Evolutionary conservation across 768 basidiomycete genomes (phyloP).

Genomic region (Tylopilus felleus): DNA sequence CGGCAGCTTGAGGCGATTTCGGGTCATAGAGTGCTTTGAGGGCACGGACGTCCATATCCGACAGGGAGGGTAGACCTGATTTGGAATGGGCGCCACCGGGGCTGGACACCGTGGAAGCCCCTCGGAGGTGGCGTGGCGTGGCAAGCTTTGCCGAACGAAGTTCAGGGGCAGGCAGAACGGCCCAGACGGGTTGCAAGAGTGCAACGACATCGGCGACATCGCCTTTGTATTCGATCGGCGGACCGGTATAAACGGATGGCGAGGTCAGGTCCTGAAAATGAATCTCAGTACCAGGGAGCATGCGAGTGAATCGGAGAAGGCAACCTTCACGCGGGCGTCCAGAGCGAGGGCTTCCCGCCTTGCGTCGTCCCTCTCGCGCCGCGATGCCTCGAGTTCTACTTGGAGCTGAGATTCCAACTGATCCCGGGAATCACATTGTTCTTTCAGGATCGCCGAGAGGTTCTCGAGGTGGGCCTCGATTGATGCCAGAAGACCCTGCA

Average conservation of each 20-base stretch:
- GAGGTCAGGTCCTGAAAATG: constrained; percentile 23
- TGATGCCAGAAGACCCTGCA: constrained; percentile 47
- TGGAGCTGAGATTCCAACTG: constrained; percentile 54
- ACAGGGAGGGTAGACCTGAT: constrained; percentile 51
- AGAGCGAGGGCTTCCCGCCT: constrained; percentile 39
- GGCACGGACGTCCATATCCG: constrained; percentile 82
- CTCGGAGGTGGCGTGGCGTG: constrained; percentile 46
- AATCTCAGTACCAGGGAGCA: not conserved
- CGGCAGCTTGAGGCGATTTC: constrained; percentile 30
- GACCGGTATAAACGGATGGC: constrained; percentile 23
- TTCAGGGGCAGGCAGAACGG: constrained; percentile 79
- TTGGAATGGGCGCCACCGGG: constrained; percentile 29
- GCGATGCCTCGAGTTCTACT: constrained; percentile 52
- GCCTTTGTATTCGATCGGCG: constrained; percentile 31
- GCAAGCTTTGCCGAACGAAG: constrained; percentile 66
- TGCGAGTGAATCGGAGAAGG: not conserved
- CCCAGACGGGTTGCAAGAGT: constrained; percentile 73
- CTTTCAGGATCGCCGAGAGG: constrained; percentile 44
- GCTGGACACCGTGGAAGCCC: constrained; percentile 40
- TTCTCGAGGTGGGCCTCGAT: constrained; percentile 50
- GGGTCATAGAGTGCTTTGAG: constrained; percentile 76
- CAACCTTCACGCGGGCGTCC: constrained; percentile 40
- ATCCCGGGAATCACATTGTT: constrained; percentile 39
- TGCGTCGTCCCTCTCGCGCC: constrained; percentile 50
- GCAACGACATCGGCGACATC: constrained; percentile 57